These are phyloP conservation scores for Colletotrichum tamarilloi DNA, from an alignment of 2,329 filamentous ascomycete species.

Conservation along the genomic window DNA sequence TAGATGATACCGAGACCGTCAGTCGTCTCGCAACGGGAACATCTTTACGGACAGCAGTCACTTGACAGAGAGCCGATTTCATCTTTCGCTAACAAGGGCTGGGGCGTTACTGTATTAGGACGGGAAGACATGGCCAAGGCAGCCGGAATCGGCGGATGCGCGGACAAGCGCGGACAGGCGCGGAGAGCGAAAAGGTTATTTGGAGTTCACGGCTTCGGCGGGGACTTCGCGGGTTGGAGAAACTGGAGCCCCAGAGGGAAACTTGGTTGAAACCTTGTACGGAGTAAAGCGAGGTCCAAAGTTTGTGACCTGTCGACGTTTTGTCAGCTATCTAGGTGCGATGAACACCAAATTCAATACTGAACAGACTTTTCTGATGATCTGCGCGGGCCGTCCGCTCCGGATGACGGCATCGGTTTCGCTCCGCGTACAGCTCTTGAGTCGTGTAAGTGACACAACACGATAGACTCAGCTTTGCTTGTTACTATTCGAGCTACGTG, in stretches of 20 bases:
- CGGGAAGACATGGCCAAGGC: background rate
- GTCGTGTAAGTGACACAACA: background rate
- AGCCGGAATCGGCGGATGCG: background rate
- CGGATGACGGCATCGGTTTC: background rate
- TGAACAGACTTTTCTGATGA: background rate
- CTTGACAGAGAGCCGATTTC: background rate
- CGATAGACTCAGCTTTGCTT: background rate
- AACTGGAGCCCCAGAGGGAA: background rate
- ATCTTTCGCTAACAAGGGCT: background rate
- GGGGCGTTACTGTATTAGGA: background rate
- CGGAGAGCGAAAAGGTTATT: background rate
- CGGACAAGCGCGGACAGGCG: background rate
- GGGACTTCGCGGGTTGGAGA: background rate
- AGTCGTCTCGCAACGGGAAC: background rate
- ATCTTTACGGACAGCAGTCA: background rate
- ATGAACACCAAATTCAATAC: background rate
- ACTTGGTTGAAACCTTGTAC: conserved; percentile 13
- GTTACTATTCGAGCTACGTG: background rate
- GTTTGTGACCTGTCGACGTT: conserved; percentile 2
- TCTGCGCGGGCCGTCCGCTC: conserved; percentile 1
- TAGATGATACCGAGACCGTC: background rate
- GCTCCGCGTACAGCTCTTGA: background rate
- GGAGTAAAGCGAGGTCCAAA: background rate
- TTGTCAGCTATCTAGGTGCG: background rate
- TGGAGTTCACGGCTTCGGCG: background rate